Percentiles rank a stretch among this genome's conserved stretches.
Evolutionary conservation across 2,329 filamentous ascomycete species (phyloP).

Genomic region (Aspergillus pseudoviridinutans): DNA sequence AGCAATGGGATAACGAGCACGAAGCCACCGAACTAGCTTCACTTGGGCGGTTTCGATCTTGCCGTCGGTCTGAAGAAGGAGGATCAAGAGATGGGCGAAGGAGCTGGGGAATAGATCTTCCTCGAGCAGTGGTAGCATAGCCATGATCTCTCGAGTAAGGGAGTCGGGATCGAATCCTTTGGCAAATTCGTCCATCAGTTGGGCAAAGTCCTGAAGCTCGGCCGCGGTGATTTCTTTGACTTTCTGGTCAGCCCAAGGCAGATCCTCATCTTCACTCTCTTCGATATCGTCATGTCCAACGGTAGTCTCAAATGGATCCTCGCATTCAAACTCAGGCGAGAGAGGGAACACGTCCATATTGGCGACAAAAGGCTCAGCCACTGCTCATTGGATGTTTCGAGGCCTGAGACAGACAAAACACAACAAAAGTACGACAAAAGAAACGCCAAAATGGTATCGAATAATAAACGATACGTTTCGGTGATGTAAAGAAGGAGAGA

Average conservation of each 20-base stretch:
- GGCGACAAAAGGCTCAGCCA: neutral
- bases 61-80: conserved; percentile 41
- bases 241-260: conserved; percentile 8
- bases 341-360: neutral
- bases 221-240: conserved; percentile 8
- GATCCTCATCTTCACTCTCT: conserved; percentile 3
- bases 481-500: neutral
- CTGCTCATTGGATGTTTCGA: neutral
- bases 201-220: conserved; percentile 9
- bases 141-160: conserved; percentile 11
- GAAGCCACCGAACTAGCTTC: conserved; percentile 61
- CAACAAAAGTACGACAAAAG: neutral
- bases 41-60: conserved; percentile 62
- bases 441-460: neutral
- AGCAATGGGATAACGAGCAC: conserved; percentile 34
- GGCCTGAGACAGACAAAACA: neutral
- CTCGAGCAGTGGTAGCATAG: conserved; percentile 4
- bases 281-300: conserved; percentile 6
- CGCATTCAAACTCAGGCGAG: neutral
- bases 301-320: neutral
- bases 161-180: conserved; percentile 17
- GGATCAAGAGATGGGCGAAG: conserved; percentile 20
- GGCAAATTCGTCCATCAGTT: conserved; percentile 13
- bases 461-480: neutral
- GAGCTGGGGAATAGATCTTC: conserved; percentile 16